Base-by-base conservation (phyloP, 176 grass and related monocot genomes). In the Bothriochloa decipiens region DNA sequence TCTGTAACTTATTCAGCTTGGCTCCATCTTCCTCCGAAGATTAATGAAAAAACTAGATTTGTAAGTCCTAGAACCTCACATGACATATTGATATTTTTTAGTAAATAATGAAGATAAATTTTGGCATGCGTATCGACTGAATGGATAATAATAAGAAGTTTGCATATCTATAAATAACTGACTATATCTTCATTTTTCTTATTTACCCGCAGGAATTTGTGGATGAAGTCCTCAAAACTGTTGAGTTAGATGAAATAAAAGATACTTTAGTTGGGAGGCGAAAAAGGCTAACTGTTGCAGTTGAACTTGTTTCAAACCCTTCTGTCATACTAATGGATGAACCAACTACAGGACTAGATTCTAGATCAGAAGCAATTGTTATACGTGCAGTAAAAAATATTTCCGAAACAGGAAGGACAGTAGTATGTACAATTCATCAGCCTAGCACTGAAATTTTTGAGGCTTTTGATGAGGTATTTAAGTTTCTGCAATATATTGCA, bases 281-380 rank as follows among this genome's bases (percentile, higher is more conserved):
- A 42, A 92, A 92, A 83, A 80, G 86, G 41, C 23, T 92, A 35
- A 92, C 90, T 23, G 86, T 92, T 69, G 90, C 90, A 20, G 83
- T 92, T 4, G 90, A 92, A 74, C 80, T 92, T 58, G 78, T 92
- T 29, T 92, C 90, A 27, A 92, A 92, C 72, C 90, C 90, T 32
- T 92, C 90, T 12, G 37, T 92, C 23, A 92, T 92, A 79, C 78
- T 92, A 73, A 89, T 92, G 90, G 90, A 92, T 76, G 90, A 92
- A 64, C 90, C 90, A 70, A 91, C 90, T 35, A 88, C 90, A 66
- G 90, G 86, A 53, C 33, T 91, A 47, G 90, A 91, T 68, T 86
- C 86, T 55, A 79, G 90, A 76, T 86, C 90, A 72, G 90, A 1
- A 32, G 29, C 29, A 32, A 32, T 32, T 32, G 29, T 32, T 32